Evolutionary conservation across 805 yeast genomes (phyloP).

Genomic region (Jamesozyma lodderae): DNA sequence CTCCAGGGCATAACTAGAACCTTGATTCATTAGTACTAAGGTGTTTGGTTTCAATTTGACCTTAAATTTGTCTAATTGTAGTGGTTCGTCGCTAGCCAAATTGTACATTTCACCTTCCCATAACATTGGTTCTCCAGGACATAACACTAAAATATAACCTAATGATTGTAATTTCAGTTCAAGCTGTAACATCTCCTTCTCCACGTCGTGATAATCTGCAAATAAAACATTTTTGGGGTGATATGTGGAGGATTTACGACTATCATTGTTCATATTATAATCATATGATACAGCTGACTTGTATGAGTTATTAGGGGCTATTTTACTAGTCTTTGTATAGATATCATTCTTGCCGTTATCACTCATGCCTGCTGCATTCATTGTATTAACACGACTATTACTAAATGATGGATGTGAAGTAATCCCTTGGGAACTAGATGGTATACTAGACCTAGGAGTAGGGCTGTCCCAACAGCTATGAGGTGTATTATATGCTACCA

Average conservation of each 20-base stretch:
- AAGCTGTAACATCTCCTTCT: constrained; percentile 19
- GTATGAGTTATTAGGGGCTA: too few species aligned
- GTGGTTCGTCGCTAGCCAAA: constrained; percentile 29
- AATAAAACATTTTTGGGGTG: not conserved
- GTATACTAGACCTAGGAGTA: too few species aligned
- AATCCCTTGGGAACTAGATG: too few species aligned
- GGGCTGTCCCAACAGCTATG: constrained; percentile 11
- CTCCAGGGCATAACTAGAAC: constrained; percentile 51
- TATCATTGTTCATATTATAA: not conserved
- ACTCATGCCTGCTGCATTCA: too few species aligned
- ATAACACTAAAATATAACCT: constrained; percentile 63
- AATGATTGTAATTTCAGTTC: constrained; percentile 26
- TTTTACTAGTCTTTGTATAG: not conserved
- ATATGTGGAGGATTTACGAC: not conserved
- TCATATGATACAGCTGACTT: too few species aligned
- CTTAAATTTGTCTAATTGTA: constrained; percentile 16
- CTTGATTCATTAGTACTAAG: constrained; percentile 34
- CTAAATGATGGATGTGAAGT: constrained; percentile 2
- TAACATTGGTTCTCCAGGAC: constrained; percentile 74
- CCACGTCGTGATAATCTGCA: constrained; percentile 29
- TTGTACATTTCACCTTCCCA: constrained; percentile 81
- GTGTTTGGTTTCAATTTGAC: constrained; percentile 15
- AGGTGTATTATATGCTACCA: constrained; percentile 19
- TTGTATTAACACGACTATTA: not conserved
- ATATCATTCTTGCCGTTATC: not conserved